Base-by-base conservation (phyloP, 1,284 basidiomycete genomes). In the Gomphus bonarii region DNA sequence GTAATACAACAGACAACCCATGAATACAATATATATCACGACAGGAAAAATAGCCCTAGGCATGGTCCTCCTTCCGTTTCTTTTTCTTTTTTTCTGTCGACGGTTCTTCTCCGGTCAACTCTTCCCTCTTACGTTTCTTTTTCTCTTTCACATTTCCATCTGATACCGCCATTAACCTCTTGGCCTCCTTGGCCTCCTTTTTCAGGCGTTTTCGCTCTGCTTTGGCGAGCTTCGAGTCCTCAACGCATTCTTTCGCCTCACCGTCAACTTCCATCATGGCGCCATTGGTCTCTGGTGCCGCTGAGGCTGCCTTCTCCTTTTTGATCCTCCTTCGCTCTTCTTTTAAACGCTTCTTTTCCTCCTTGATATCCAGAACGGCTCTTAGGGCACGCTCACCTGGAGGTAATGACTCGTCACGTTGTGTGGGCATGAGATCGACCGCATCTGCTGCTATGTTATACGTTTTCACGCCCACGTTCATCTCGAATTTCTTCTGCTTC, bases 361-460 rank as follows among this genome's bases (percentile, higher is more conserved):
- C 85, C 73, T 89, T 89, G 59, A 87, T 84, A 59, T 89, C 84
- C 64, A 82, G 68, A 40, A 80, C 88, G 31, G 75, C 81, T 70
- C 81, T 75, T 28, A 82, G 68, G 8, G 87, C 86, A 33, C 75
- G 70, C 63, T 87, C 80, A 64, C 83, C 74, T 36, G 85, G 81
- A n/a, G 18, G 44, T 20, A 43, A 25, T 8, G 50, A 28, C 33
- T 42, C 54, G 62, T 85, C 82, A 52, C 90, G 82, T 72, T 95
- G 90, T 38, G 94, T 88, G 40, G 91, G 78, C 22, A 57, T 79
- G 51, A 93, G 74, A 63, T 85, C 82, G 54, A 91, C 81, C 35
- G 81, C 82, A 69, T 93, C 89, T 30, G 86, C 85, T 40, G 83
- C 80, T 12, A 82, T 75, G 70, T 97, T 95, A 72, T 97, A 97